Percentiles rank a stretch among this genome's conserved stretches.
Conservation (phyloP, 1,284 basidiomycete genomes). For the Trametes pubescens region DNA sequence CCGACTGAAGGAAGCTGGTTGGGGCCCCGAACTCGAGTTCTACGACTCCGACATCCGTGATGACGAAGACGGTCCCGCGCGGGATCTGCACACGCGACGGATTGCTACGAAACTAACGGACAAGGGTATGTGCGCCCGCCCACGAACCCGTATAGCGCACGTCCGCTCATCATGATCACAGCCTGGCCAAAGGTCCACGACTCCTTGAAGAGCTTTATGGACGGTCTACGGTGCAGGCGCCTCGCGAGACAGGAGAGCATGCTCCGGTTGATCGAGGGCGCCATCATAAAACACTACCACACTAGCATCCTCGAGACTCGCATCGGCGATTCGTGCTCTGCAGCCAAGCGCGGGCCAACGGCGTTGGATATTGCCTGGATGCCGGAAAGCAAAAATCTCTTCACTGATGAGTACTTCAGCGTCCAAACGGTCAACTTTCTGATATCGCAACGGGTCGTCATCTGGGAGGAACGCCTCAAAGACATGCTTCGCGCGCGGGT, state of each 20-base stretch:
- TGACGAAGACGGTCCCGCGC: neutral
- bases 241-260: neutral
- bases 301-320: too few relatives aligned
- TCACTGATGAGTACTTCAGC: neutral
- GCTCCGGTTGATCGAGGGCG: neutral
- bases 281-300: neutral
- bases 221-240: neutral
- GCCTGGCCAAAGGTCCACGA: neutral
- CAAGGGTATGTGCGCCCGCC: neutral
- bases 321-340: neutral
- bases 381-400: neutral
- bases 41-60: neutral
- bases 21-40: neutral
- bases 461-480: constrained; percentile 7
- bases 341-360: neutral
- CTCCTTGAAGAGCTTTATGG: neutral
- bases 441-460: too few relatives aligned
- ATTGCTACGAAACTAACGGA: neutral
- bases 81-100: neutral
- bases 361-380: neutral
- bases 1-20: neutral
- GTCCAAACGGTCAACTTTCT: neutral
- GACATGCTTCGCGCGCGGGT: neutral
- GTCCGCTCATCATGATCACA: neutral
- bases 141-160: neutral